A percentile compares a stretch with the other conserved stretches of the same genome.
phyloP scores from a whole-genome alignment of 1,139 yeast species.

The Debaryomyces sp. region DNA sequence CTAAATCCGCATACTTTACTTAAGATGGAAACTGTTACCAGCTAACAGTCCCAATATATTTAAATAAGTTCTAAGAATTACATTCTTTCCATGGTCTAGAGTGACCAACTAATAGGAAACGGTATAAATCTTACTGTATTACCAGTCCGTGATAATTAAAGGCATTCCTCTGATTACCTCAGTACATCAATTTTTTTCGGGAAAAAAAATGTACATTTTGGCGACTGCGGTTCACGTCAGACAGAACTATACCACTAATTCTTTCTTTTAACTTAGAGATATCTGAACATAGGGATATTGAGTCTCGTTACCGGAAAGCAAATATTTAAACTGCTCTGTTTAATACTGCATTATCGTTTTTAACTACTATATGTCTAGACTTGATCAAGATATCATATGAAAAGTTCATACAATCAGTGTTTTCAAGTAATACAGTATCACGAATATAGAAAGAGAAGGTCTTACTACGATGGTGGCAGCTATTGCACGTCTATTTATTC shows the following conservation, averaged over 20 bases:
- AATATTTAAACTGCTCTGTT: background rate
- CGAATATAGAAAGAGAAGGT: background rate
- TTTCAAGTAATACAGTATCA: background rate
- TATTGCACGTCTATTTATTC: background rate
- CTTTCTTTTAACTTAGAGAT: background rate
- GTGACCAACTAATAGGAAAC: background rate
- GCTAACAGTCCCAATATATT: background rate
- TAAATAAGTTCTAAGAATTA: background rate
- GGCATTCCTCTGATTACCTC: background rate
- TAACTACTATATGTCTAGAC: background rate
- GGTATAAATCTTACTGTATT: background rate
- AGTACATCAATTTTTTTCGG: background rate
- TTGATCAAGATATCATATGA: background rate
- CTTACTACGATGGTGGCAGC: background rate
- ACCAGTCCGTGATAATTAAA: background rate
- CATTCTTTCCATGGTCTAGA: background rate
- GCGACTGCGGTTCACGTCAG: background rate
- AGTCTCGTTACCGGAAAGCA: background rate
- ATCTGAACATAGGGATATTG: background rate
- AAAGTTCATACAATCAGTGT: background rate
- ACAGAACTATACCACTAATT: background rate
- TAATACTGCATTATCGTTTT: background rate
- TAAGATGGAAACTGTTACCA: background rate
- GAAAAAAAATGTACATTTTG: background rate
- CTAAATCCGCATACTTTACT: slow-evolving; percentile 55